phyloP scores from a whole-genome alignment of 208 protist species.

The Leishmania aethiopica region DNA sequence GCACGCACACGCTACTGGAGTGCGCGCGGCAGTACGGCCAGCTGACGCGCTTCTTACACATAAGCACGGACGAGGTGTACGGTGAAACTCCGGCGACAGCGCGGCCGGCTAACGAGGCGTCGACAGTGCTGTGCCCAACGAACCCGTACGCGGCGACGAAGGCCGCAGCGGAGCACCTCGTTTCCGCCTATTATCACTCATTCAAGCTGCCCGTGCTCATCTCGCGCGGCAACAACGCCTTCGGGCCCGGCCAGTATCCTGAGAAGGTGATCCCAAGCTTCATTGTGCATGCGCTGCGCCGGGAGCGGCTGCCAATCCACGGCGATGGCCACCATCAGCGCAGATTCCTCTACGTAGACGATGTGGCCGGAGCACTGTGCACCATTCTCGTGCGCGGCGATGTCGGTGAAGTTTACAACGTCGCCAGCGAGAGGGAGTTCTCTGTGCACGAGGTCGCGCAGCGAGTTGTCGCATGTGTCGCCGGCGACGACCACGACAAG shows the following conservation, averaged over 20 bases:
- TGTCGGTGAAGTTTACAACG: constrained; percentile 87
- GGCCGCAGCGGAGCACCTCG: constrained; percentile 81
- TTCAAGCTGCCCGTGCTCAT: constrained; percentile 95
- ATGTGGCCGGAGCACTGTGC: constrained; percentile 75
- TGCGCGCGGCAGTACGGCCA: constrained; percentile 49
- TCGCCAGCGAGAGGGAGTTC: constrained; percentile 61
- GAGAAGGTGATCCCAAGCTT: constrained; percentile 93
- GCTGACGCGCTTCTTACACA: constrained; percentile 94
- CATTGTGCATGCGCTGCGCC: constrained; percentile 47
- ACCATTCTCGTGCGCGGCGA: constrained; percentile 67
- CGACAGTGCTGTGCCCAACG: constrained; percentile 87
- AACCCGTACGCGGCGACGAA: constrained; percentile 96
- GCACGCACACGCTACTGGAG: constrained; percentile 95
- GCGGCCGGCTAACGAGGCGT: constrained; percentile 34
- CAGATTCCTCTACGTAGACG: constrained; percentile 73
- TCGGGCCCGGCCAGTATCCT: constrained; percentile 89
- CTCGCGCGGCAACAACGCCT: constrained; percentile 96
- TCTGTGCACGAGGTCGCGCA: constrained; percentile 62
- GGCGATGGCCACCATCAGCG: constrained; percentile 48
- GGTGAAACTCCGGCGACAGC: constrained; percentile 59
- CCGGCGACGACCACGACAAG: constrained; percentile 12
- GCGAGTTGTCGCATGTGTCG: constrained; percentile 32
- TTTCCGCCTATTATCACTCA: constrained; percentile 82
- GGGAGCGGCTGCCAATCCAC: constrained; percentile 62
- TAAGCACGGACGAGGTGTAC: constrained; percentile 97